Percentiles rank a stretch among this genome's conserved stretches.
Evolutionary conservation across 805 yeast species (phyloP).

Genomic region (Suhomyces xylopsoci): DNA sequence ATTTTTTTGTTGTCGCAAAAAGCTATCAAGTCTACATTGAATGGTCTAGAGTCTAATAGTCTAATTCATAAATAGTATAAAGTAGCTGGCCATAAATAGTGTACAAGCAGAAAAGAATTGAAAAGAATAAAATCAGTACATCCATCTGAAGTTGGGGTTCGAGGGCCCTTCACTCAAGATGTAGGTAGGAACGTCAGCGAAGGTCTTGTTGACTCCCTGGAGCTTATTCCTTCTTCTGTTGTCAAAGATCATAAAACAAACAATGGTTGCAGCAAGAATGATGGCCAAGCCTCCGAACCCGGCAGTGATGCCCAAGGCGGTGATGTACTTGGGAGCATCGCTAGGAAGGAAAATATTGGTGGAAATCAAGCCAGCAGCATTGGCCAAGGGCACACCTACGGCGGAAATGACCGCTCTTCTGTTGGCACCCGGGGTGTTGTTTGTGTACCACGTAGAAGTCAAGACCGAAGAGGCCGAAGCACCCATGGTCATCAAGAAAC

Average conservation of each 20-base stretch:
- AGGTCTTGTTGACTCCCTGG: slow-evolving; percentile 39
- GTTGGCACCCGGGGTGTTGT: slow-evolving; percentile 46
- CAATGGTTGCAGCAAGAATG: slow-evolving; percentile 21
- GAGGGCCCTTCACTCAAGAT: slow-evolving; percentile 44
- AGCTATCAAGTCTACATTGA: too few species aligned
- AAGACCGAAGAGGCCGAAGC: slow-evolving; percentile 48
- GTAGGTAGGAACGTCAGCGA: slow-evolving; percentile 41
- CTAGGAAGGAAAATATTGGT: slow-evolving; percentile 30
- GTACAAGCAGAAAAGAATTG: too few species aligned
- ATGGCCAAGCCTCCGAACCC: slow-evolving; percentile 30
- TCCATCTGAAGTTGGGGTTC: slow-evolving; percentile 47
- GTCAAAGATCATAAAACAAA: slow-evolving; percentile 39
- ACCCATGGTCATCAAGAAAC: slow-evolving; percentile 49
- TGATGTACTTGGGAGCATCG: slow-evolving; percentile 31
- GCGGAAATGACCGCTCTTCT: slow-evolving; percentile 47
- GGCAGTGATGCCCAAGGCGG: slow-evolving; percentile 30
- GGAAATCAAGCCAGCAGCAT: slow-evolving; percentile 31
- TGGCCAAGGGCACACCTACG: slow-evolving; percentile 38
- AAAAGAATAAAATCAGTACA: slow-evolving; percentile 23
- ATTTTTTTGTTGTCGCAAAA: background rate
- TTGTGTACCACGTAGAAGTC: slow-evolving; percentile 50
- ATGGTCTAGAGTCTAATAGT: too few species aligned
- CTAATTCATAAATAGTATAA: too few species aligned
- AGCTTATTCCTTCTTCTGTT: slow-evolving; percentile 38
- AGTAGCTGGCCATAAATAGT: too few species aligned